Conservation (phyloP, 805 yeast genomes). For the Yarrowia sp. region DNA sequence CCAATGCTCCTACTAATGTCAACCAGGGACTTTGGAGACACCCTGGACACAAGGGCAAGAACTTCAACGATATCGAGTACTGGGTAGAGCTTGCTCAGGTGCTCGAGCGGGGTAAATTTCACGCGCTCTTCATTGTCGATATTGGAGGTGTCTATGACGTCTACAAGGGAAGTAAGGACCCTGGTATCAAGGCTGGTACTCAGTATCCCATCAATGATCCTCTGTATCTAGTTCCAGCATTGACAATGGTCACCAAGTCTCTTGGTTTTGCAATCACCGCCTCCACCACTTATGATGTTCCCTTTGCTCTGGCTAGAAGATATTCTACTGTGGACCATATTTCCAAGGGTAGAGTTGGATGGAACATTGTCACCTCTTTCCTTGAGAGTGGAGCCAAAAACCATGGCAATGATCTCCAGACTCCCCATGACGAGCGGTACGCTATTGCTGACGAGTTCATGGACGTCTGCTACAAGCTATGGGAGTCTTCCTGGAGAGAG, state of each 20-base stretch:
- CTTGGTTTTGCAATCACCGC: constrained; percentile 55
- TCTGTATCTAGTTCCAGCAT: constrained; percentile 51
- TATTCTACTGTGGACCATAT: constrained; percentile 57
- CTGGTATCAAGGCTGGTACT: constrained; percentile 50
- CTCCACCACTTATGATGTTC: constrained; percentile 55
- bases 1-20: constrained; percentile 47
- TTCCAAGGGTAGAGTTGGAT: constrained; percentile 56
- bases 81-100: constrained; percentile 53
- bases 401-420: constrained; percentile 51
- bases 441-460: constrained; percentile 54
- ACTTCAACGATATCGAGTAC: constrained; percentile 49
- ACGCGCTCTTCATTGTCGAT: constrained; percentile 54
- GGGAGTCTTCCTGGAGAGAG: constrained; percentile 57
- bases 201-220: constrained; percentile 55
- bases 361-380: constrained; percentile 58
- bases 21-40: constrained; percentile 53
- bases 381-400: constrained; percentile 55
- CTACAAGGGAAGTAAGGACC: constrained; percentile 53
- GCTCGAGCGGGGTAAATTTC: constrained; percentile 52
- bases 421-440: constrained; percentile 55
- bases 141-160: constrained; percentile 54
- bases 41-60: constrained; percentile 50
- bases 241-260: constrained; percentile 55
- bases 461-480: constrained; percentile 54
- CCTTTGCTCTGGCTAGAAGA: constrained; percentile 55